Evolutionary conservation across 495 filamentous ascomycete genomes (phyloP).

Genomic region (Annulohypoxylon moriforme): DNA sequence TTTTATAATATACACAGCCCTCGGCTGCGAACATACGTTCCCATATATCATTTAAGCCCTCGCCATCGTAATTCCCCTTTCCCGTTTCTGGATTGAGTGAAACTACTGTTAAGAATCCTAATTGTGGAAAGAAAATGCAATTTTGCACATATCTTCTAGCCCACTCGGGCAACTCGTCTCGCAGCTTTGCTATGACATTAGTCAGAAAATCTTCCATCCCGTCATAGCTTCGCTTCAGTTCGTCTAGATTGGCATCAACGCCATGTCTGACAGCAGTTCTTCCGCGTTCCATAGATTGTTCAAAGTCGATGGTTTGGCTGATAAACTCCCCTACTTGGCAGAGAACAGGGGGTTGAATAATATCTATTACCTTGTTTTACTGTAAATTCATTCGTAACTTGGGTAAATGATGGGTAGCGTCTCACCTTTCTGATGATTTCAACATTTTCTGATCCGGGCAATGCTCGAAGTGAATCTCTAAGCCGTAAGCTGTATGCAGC

Average conservation of each 20-base stretch:
- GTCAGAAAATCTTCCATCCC: conserved; percentile 80
- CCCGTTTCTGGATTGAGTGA: conserved; percentile 70
- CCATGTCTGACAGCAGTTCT: conserved; percentile 79
- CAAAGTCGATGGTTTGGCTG: conserved; percentile 82
- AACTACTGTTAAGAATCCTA: conserved; percentile 89
- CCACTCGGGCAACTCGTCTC: conserved; percentile 69
- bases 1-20: conserved; percentile 86
- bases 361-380: conserved; percentile 48
- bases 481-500: conserved; percentile 72
- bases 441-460: conserved; percentile 66
- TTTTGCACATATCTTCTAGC: conserved; percentile 64
- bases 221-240: conserved; percentile 79
- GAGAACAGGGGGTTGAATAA: conserved; percentile 65
- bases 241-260: conserved; percentile 80
- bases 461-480: conserved; percentile 70
- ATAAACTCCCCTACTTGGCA: conserved; percentile 76
- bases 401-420: background rate
- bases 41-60: conserved; percentile 71
- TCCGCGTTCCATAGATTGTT: conserved; percentile 77
- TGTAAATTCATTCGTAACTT: conserved; percentile 1
- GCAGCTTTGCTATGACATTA: conserved; percentile 70
- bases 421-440: conserved; percentile 69
- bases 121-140: conserved; percentile 88
- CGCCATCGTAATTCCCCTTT: conserved; percentile 73
- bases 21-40: conserved; percentile 80